A percentile compares a stretch with the other conserved stretches of the same genome.
These are phyloP conservation scores for Entomortierella chlamydospora DNA, from an alignment of 192 early-diverging fungal species.

Conservation along the genomic window DNA sequence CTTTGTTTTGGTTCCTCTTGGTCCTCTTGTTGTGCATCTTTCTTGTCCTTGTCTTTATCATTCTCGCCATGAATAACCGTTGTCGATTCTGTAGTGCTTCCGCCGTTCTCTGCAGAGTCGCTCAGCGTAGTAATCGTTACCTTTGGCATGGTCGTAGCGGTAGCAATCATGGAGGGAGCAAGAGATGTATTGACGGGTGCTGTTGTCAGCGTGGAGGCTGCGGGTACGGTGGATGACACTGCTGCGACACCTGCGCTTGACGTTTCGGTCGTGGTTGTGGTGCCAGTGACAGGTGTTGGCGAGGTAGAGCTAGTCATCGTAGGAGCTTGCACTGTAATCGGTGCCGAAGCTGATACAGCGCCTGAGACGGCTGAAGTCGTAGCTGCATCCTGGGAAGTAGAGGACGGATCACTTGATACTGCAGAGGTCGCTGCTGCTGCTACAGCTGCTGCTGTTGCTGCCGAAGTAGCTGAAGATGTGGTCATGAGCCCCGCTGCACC, in stretches of 20 bases:
- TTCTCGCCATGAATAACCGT: conserved; percentile 44
- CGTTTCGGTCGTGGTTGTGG: conserved; percentile 14
- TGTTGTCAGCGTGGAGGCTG: conserved; percentile 12
- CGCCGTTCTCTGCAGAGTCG: conserved; percentile 31
- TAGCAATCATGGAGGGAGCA: conserved; percentile 52
- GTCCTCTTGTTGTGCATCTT: conserved; percentile 8
- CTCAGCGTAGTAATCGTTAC: conserved; percentile 49
- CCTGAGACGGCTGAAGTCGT: conserved; percentile 10
- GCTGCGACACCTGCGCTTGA: conserved; percentile 14
- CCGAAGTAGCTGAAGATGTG: conserved; percentile 15
- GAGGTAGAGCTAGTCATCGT: background rate
- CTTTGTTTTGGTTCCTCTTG: conserved; percentile 9
- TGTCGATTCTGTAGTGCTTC: conserved; percentile 22
- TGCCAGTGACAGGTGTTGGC: background rate
- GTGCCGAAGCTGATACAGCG: background rate
- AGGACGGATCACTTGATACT: conserved; percentile 4
- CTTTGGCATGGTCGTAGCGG: conserved; percentile 47
- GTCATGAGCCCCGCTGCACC: conserved; percentile 18
- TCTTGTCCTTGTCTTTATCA: conserved; percentile 19
- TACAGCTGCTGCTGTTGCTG: conserved; percentile 27
- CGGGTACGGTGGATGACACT: background rate
- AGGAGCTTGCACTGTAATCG: conserved; percentile 1
- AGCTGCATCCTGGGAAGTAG: background rate
- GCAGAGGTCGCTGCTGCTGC: conserved; percentile 28
- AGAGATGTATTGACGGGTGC: conserved; percentile 14